Conservation (phyloP, 305 asterid genomes). For the Fraxinus platypoda region DNA sequence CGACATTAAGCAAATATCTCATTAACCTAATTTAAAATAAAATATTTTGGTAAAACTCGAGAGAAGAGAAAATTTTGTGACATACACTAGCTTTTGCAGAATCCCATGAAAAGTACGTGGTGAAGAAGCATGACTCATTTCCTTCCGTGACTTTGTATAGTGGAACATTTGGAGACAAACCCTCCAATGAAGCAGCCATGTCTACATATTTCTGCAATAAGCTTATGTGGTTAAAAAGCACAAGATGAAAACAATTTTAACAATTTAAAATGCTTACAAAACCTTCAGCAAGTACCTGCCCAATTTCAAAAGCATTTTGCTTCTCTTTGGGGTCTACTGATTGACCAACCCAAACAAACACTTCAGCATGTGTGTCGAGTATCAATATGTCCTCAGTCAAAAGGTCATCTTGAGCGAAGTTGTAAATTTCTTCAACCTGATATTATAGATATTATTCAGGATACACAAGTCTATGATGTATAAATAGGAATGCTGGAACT, state of each 20-base stretch:
- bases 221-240: conserved; percentile 29
- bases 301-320: conserved; percentile 87
- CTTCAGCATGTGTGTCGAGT: conserved; percentile 90
- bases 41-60: neutral
- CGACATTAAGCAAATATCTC: neutral
- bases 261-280: conserved; percentile 15
- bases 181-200: conserved; percentile 83
- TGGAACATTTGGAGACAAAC: conserved; percentile 78
- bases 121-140: conserved; percentile 93
- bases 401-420: conserved; percentile 94
- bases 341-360: conserved; percentile 95
- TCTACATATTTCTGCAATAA: conserved; percentile 76
- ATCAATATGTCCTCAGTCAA: conserved; percentile 89
- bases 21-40: neutral
- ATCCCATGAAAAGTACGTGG: conserved; percentile 91
- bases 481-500: conserved; percentile 18
- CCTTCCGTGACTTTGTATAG: conserved; percentile 88
- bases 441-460: conserved; percentile 19
- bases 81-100: conserved; percentile 91
- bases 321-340: conserved; percentile 79
- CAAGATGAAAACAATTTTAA: conserved; percentile 15
- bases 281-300: conserved; percentile 54
- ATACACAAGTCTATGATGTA: conserved; percentile 10
- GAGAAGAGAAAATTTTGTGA: conserved; percentile 12
- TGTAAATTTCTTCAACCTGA: conserved; percentile 91